Evolutionary conservation across 1,284 basidiomycete genomes (phyloP), one percentile per base, ranked within the genome.

Genomic region (Mycosarcoma maydis): DNA sequence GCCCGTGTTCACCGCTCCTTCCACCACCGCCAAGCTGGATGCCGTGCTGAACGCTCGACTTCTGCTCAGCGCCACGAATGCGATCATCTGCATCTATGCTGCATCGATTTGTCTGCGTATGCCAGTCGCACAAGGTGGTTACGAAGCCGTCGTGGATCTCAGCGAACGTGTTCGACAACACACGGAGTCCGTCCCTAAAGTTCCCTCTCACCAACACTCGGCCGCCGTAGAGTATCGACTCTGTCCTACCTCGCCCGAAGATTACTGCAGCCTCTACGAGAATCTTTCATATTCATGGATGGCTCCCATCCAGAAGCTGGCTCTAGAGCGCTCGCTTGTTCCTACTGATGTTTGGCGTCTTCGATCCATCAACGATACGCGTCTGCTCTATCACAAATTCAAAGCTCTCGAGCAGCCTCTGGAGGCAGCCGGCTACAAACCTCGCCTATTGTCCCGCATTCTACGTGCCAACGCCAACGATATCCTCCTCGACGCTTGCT

Each of bases 221-320:
- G 46, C 55, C 26, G 50, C 54, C 20, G 53, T 54, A 9, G 56
- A 46, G 10, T 77, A 77, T 41, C 55, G 50, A 11, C 45, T 55
- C 29, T 76, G 73, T 27, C 75, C 75, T 3, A 77, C 75, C 2
- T 74, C 73, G 5, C 75, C 75, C 2, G 75, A 77, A 39, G 75
- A 77, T 41, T 77, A 70, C 36, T 62, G 57, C 33, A 60, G 52
- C 22, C 57, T 77, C 7, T 55, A 56, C 45, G 48, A 65, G 34
- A 60, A 64, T 10, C 47, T 77, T 7, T 71, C 71, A 1, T 77
- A 77, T 41, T 51, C 62, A 9, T 77, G 75, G 75, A 77, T 77
- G 75, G 59, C 60, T 9, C 57, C 56, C 8, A 73, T 77, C 17
- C 73, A 75, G 32, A 46, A 30, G 8, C 67, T 77, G 8, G 49